phyloP scores from a whole-genome alignment of 2,329 filamentous ascomycete genomes.

The Aureobasidium pullulans region DNA sequence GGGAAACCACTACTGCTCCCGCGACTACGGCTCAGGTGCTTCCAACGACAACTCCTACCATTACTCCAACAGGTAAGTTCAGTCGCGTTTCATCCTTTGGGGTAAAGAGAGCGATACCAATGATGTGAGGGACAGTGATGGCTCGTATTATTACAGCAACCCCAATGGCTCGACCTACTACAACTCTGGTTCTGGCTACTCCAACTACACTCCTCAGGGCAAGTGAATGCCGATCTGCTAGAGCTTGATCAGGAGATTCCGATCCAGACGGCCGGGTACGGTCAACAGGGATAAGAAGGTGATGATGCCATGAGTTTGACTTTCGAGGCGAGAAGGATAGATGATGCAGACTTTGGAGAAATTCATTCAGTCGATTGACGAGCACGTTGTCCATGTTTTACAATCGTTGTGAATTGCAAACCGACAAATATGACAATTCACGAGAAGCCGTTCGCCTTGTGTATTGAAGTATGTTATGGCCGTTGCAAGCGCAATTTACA shows the following conservation, averaged over 20 bases:
- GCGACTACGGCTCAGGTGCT: constrained; percentile 53
- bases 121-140: constrained; percentile 32
- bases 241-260: neutral
- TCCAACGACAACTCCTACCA: constrained; percentile 56
- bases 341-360: too few relatives aligned
- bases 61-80: constrained; percentile 54
- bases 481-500: too few relatives aligned
- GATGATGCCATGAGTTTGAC: too few relatives aligned
- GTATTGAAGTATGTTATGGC: too few relatives aligned
- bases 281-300: neutral
- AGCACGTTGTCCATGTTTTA: neutral
- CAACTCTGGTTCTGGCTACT: constrained; percentile 51
- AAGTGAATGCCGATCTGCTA: constrained; percentile 15
- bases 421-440: too few relatives aligned
- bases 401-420: too few relatives aligned
- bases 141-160: constrained; percentile 69
- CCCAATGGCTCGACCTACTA: constrained; percentile 54
- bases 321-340: too few relatives aligned
- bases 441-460: too few relatives aligned
- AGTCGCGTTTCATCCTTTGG: too few relatives aligned
- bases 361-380: neutral
- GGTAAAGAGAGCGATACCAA: neutral
- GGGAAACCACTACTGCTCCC: constrained; percentile 62
- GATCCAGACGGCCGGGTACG: neutral
- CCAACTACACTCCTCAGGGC: constrained; percentile 50